Evolutionary conservation across 805 yeast genomes (phyloP), one percentile per base, ranked within the genome.

Genomic region (Cyberlindnera maclurae): DNA sequence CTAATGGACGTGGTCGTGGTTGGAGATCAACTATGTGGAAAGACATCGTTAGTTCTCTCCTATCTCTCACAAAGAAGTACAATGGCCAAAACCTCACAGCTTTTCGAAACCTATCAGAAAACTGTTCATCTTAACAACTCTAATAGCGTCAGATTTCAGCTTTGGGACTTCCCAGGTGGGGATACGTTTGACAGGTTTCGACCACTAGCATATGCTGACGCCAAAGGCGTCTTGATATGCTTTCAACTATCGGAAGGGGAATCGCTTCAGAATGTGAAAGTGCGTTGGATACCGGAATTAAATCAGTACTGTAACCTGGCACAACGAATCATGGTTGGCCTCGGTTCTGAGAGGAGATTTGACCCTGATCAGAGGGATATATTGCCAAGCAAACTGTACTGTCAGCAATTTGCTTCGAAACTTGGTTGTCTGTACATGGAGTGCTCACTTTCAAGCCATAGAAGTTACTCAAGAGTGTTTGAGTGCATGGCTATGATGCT

Each of bases 121-220:
- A 33, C 34, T 1, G 38, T 49, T 6, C 39, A 38, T 15, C 41
- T 51, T 15, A 37, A 40, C 31, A 34, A 45, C 26, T 29, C 37
- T 13, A 61, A 54, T 3, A 26, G 54, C 31, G 54, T 63, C 40
- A 60, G 58, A 26, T 45, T 55, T 33, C 47, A 45, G 29, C 59
- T 66, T n/a, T 66, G 70, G 69, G 71, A 67, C 54, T 58, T 67
- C 34, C 67, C 67, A 5, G 68, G 68, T 11, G 55, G 55, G 40
- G 60, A 60, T 17, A 52, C 46, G 34, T 61, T 53, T 58, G 71
- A 67, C 49, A 54, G 71, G 34, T 55, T 67, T 40, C 52, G 71
- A 46, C 71, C 71, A 4, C 59, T 64, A 51, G 62, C 59, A 6
- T 67, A 67, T 54, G 67, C 63, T 10, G 62, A 59, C 54, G 63